Conservation (phyloP, 106 monocot genomes). For the Platanthera zijinensis region DNA sequence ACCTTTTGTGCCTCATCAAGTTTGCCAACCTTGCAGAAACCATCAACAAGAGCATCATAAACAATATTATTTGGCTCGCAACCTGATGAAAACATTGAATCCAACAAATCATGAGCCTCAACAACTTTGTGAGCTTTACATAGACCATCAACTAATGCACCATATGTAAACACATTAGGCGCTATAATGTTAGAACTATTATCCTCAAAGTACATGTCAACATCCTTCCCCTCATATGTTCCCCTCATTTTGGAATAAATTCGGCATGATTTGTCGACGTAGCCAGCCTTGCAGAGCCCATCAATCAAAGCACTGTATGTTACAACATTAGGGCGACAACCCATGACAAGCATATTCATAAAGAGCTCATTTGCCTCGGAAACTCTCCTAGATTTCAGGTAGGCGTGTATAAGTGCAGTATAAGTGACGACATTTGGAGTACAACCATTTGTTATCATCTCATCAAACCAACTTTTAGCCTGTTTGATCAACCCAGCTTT, state of each 20-base stretch:
- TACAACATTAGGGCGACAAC: constrained; percentile 68
- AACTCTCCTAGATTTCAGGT: constrained; percentile 60
- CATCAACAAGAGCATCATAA: constrained; percentile 94
- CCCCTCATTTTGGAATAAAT: constrained; percentile 79
- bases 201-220: constrained; percentile 41
- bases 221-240: constrained; percentile 30
- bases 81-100: constrained; percentile 56
- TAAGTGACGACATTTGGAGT: constrained; percentile 87
- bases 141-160: constrained; percentile 87
- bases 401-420: constrained; percentile 84
- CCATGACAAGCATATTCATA: constrained; percentile 50
- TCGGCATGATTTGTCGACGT: constrained; percentile 61
- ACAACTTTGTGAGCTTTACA: constrained; percentile 90
- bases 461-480: constrained; percentile 66
- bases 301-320: constrained; percentile 88
- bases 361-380: constrained; percentile 68
- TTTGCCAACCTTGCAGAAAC: constrained; percentile 80
- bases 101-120: constrained; percentile 60
- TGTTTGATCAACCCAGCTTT: constrained; percentile 87
- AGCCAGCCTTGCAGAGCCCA: constrained; percentile 83
- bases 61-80: constrained; percentile 87
- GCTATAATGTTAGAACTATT: constrained; percentile 10
- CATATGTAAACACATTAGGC: constrained; percentile 96
- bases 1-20: constrained; percentile 74
- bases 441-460: constrained; percentile 75